A percentile compares a stretch with the other conserved stretches of the same genome.
Conservation (phyloP, 345 rosid species). For the Rhodomyrtus tomentosa region DNA sequence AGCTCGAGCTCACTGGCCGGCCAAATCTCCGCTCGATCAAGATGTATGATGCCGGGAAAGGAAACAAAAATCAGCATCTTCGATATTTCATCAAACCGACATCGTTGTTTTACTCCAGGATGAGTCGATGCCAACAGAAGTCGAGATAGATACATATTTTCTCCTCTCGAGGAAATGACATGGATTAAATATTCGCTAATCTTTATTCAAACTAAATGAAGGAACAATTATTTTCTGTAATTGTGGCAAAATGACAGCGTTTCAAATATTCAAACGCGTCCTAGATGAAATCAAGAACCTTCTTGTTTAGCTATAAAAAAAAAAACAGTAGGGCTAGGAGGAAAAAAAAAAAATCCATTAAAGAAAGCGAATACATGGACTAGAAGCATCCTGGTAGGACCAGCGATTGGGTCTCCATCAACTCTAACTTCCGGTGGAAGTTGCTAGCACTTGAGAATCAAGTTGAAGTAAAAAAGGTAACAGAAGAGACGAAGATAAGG, state of each 20-base stretch:
- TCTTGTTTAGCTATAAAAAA: not conserved
- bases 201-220: not conserved
- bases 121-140: not conserved
- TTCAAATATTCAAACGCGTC: not conserved
- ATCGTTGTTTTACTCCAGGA: not conserved
- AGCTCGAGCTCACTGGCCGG: fast-evolving
- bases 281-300: not conserved
- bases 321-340: too few relatives aligned
- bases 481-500: not conserved
- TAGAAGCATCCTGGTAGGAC: not conserved
- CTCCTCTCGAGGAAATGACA: not conserved
- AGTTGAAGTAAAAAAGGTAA: not conserved
- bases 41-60: not conserved
- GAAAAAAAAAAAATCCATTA: too few relatives aligned
- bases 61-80: not conserved
- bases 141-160: not conserved
- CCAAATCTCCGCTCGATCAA: not conserved
- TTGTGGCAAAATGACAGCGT: not conserved
- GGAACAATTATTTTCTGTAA: not conserved
- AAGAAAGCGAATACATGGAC: not conserved
- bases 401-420: not conserved
- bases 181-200: not conserved
- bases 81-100: not conserved
- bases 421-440: not conserved
- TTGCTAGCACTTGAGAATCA: not conserved